These are phyloP conservation scores for Paraphaeosphaeria minitans DNA, from an alignment of 2,329 filamentous ascomycete species.

Conservation along the genomic window DNA sequence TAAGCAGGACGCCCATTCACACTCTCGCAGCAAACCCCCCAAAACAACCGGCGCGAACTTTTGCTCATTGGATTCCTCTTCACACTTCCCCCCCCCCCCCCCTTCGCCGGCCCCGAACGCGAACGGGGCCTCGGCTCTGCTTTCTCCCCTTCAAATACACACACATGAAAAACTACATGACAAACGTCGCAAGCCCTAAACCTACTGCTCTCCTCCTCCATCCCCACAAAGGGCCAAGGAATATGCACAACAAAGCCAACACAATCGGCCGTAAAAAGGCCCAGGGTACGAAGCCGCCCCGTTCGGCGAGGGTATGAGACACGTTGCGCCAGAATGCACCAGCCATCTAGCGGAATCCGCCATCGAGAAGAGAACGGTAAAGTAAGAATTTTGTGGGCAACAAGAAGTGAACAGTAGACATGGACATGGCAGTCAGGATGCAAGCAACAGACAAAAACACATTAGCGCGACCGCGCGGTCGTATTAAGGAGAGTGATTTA, in stretches of 20 bases:
- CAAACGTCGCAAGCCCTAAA: slow-evolving; percentile 23
- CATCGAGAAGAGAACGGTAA: slow-evolving; percentile 15
- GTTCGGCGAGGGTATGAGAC: slow-evolving; percentile 24
- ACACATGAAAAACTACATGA: slow-evolving; percentile 17
- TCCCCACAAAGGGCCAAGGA: neutral
- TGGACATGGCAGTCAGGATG: neutral
- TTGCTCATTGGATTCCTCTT: neutral
- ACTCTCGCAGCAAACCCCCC: neutral
- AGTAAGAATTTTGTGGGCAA: neutral
- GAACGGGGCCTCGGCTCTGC: neutral
- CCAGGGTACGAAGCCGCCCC: slow-evolving; percentile 12
- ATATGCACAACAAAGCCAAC: slow-evolving; percentile 21
- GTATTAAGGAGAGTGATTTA: slow-evolving; percentile 30
- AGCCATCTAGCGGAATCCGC: slow-evolving; percentile 19
- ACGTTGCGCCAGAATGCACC: slow-evolving; percentile 15
- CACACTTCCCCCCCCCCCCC: neutral
- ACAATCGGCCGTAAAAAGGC: slow-evolving; percentile 5
- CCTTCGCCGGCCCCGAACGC: too few relatives aligned
- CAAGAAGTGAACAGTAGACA: slow-evolving; percentile 13
- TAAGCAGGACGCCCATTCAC: neutral
- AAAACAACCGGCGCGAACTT: neutral
- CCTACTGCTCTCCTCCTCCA: neutral
- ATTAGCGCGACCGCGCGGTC: slow-evolving; percentile 27
- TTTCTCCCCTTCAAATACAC: too few relatives aligned
- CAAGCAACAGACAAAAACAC: slow-evolving; percentile 22